phyloP scores from a whole-genome alignment of 225 moss, liverwort and hornwort species.

The Thuidium tamariscinum region DNA sequence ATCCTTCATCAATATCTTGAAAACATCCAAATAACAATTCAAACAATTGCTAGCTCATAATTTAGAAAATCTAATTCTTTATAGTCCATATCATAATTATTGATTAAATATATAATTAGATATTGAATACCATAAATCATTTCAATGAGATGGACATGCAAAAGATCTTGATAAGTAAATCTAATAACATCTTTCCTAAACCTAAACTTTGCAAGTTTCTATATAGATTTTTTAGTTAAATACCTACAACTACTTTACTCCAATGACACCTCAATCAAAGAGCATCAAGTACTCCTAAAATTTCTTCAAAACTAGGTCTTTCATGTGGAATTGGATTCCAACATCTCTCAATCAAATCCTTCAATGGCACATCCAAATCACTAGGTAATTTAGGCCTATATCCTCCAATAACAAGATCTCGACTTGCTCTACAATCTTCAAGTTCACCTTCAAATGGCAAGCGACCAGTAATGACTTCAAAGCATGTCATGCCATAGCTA shows the following conservation, averaged over 20 bases:
- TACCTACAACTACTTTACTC: neutral
- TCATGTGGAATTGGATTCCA: neutral
- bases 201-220: neutral
- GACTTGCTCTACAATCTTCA: neutral
- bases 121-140: rapidly evolving
- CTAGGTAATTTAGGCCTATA: neutral
- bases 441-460: neutral
- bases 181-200: neutral
- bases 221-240: rapidly evolving
- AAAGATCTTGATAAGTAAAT: no score
- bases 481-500: neutral
- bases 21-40: no score
- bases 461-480: neutral
- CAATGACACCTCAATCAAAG: neutral
- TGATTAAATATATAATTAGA: neutral
- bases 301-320: neutral
- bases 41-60: neutral
- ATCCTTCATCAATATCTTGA: no score
- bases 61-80: no score
- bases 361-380: neutral
- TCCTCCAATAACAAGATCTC: neutral
- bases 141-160: rapidly evolving
- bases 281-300: rapidly evolving
- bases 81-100: neutral
- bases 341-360: neutral